Percentiles rank a stretch among this genome's conserved stretches.
Evolutionary conservation across 1,284 basidiomycete genomes (phyloP).

Genomic region (Boletellus dicymbophilus): DNA sequence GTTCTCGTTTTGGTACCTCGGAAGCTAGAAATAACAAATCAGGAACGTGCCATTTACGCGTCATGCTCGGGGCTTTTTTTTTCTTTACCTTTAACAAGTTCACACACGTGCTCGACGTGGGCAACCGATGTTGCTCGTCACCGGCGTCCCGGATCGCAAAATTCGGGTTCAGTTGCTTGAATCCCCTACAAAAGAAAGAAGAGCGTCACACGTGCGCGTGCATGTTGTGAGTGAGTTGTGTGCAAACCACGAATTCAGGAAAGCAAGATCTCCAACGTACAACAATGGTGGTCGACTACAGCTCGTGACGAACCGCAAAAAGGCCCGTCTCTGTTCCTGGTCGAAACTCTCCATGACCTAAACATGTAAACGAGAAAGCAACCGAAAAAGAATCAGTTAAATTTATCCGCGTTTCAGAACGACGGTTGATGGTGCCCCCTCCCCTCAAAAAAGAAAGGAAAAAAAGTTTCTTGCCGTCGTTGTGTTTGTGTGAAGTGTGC

Average conservation of each 20-base stretch:
- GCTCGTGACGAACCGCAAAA: constrained; percentile 89
- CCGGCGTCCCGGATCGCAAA: constrained; percentile 86
- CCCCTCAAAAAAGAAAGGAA: constrained; percentile 7
- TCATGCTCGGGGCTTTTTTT: no score
- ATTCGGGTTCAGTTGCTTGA: constrained; percentile 83
- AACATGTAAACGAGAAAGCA: not conserved
- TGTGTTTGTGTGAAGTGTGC: constrained; percentile 10
- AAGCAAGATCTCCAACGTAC: constrained; percentile 42
- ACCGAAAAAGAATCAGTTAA: not conserved
- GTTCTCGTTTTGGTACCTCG: constrained; percentile 63
- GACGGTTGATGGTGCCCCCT: no score
- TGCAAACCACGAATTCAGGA: not conserved
- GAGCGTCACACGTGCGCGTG: no score
- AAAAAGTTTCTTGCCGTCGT: not conserved
- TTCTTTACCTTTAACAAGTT: constrained; percentile 76
- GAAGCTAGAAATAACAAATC: constrained; percentile 49
- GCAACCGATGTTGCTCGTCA: constrained; percentile 72
- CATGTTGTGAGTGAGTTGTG: no score
- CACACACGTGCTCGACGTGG: constrained; percentile 83
- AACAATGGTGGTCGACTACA: constrained; percentile 88
- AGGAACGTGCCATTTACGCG: not conserved
- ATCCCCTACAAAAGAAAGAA: no score
- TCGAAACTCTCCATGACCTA: constrained; percentile 76
- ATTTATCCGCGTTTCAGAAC: no score
- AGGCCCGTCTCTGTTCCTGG: constrained; percentile 67